Evolutionary conservation across 257 asterid genomes (phyloP).

Genomic region (Buddleja alternifolia): DNA sequence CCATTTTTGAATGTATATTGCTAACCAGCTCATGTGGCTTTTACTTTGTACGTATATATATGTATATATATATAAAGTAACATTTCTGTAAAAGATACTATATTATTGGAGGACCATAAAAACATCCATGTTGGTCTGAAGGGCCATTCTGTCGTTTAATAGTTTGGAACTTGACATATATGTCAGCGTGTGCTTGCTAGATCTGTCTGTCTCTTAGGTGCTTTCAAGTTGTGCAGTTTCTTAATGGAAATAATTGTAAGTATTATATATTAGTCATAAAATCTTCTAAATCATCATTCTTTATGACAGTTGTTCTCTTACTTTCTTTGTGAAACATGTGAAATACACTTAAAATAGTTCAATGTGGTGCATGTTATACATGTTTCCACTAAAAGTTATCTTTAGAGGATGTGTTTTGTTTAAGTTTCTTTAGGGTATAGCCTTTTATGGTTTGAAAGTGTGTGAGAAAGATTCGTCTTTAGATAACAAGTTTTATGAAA

Average conservation of each 20-base stretch:
- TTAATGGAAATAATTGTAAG: slow-evolving; percentile 19
- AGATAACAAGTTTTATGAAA: neutral
- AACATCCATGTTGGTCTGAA: slow-evolving; percentile 18
- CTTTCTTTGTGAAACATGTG: neutral
- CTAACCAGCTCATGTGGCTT: slow-evolving; percentile 54
- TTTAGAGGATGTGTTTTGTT: neutral
- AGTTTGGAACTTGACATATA: slow-evolving; percentile 33
- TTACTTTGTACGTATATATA: slow-evolving; percentile 27
- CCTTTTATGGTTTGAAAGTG: neutral
- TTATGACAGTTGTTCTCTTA: neutral
- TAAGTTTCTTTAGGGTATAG: neutral
- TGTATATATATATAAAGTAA: slow-evolving; percentile 23
- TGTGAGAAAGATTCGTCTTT: neutral
- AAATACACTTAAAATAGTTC: neutral
- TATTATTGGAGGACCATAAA: slow-evolving; percentile 31
- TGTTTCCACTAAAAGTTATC: neutral
- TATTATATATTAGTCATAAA: slow-evolving; percentile 10
- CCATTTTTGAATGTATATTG: slow-evolving; percentile 31
- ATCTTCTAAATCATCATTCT: slow-evolving; percentile 13
- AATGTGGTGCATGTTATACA: neutral
- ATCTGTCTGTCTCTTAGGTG: slow-evolving; percentile 27
- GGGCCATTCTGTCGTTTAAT: slow-evolving; percentile 39
- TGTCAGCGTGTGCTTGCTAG: slow-evolving; percentile 47
- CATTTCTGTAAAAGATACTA: slow-evolving; percentile 19
- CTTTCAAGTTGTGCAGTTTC: slow-evolving; percentile 24